These are phyloP conservation scores for Rhodosporidiobolus sp. DNA, from an alignment of 768 basidiomycete species.

Conservation along the genomic window DNA sequence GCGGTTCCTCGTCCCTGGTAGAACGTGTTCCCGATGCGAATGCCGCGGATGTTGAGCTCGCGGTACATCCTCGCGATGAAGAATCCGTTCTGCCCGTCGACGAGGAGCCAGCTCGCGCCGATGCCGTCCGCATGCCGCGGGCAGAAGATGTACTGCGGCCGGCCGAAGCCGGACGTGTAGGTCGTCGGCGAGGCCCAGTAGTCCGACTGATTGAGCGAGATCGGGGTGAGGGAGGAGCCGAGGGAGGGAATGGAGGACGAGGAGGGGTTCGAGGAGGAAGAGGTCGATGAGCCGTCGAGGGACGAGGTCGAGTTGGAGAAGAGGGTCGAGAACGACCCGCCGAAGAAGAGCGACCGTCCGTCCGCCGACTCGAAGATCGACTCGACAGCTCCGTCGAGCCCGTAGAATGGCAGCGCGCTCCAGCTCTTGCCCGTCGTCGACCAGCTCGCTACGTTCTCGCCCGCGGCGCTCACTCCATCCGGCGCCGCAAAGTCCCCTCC, in stretches of 20 bases:
- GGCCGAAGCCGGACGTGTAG: slow-evolving; percentile 34
- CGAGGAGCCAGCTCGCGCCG: slow-evolving; percentile 78
- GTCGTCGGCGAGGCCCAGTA: slow-evolving; percentile 45
- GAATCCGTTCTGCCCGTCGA: slow-evolving; percentile 65
- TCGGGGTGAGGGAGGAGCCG: slow-evolving; percentile 57
- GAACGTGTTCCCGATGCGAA: slow-evolving; percentile 91
- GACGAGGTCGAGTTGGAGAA: slow-evolving; percentile 60
- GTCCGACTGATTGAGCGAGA: slow-evolving; percentile 45
- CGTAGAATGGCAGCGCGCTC: slow-evolving; percentile 75
- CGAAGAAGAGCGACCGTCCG: slow-evolving; percentile 72
- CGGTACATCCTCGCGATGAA: slow-evolving; percentile 75
- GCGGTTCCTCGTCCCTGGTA: slow-evolving; percentile 73
- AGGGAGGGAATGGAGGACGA: slow-evolving; percentile 61
- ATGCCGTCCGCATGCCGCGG: slow-evolving; percentile 70
- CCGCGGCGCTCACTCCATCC: slow-evolving; percentile 10
- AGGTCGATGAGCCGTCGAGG: slow-evolving; percentile 75
- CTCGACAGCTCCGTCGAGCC: slow-evolving; percentile 65
- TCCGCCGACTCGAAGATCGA: slow-evolving; percentile 75
- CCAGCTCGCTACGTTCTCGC: slow-evolving; percentile 47
- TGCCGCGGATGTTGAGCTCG: slow-evolving; percentile 68
- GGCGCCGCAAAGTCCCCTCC: slow-evolving; percentile 47
- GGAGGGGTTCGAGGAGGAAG: slow-evolving; percentile 66
- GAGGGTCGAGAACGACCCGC: slow-evolving; percentile 69
- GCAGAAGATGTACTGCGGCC: slow-evolving; percentile 64
- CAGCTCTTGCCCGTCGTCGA: slow-evolving; percentile 54